Conservation (phyloP, 768 basidiomycete genomes). For the Phaeolepiota aurea region DNA sequence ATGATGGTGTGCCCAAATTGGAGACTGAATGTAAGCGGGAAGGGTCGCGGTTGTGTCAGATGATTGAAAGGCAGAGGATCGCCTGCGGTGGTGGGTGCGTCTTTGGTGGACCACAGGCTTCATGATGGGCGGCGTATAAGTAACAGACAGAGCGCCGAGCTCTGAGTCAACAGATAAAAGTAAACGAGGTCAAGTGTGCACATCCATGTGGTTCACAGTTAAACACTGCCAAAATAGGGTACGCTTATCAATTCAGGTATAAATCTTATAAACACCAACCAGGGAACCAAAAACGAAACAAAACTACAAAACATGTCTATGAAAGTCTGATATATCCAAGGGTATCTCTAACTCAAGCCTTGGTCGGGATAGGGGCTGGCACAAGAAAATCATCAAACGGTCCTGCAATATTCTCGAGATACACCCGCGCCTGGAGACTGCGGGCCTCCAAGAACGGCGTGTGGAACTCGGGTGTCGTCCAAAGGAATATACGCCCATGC, state of each 20-base stretch:
- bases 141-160: not conserved
- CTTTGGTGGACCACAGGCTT: constrained; percentile 37
- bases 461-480: constrained; percentile 61
- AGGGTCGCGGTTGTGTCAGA: constrained; percentile 58
- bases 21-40: constrained; percentile 11
- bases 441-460: constrained; percentile 31
- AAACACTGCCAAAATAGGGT: no score
- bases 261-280: no score
- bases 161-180: not conserved
- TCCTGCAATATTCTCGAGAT: constrained; percentile 45
- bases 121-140: constrained; percentile 9
- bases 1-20: constrained; percentile 6
- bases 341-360: no score
- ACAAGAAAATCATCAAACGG: constrained; percentile 31
- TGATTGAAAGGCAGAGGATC: constrained; percentile 36
- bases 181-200: constrained; percentile 16
- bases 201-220: constrained; percentile 10
- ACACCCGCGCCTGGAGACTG: constrained; percentile 16
- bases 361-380: no score
- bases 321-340: no score
- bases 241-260: no score
- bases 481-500: constrained; percentile 63
- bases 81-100: constrained; percentile 47
- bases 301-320: no score
- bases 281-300: no score